These are phyloP conservation scores for Astrothelium subdiscretum DNA, from an alignment of 495 filamentous ascomycete genomes.

Conservation along the genomic window DNA sequence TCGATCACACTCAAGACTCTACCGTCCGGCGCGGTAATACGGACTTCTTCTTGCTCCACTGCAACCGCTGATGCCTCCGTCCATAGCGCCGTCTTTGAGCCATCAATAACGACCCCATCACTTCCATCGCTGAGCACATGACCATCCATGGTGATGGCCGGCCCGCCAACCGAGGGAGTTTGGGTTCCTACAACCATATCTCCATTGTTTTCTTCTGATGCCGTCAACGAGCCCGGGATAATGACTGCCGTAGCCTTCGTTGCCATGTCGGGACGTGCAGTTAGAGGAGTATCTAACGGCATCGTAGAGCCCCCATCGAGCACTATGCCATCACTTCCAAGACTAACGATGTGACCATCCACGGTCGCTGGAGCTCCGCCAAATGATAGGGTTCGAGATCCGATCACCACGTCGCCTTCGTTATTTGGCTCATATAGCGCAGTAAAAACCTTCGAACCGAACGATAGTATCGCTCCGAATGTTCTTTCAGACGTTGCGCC, in stretches of 20 bases:
- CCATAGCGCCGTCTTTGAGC: neutral
- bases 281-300: neutral
- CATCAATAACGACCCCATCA: neutral
- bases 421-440: neutral
- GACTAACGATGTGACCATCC: neutral
- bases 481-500: neutral
- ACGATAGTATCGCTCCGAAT: neutral
- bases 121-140: constrained; percentile 1
- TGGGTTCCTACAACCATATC: neutral
- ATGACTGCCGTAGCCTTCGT: neutral
- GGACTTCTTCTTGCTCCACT: neutral
- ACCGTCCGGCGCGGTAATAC: neutral
- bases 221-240: neutral
- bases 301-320: neutral
- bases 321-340: neutral
- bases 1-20: neutral
- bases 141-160: constrained; percentile 3
- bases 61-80: neutral
- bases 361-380: neutral
- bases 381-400: neutral
- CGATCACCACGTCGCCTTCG: neutral
- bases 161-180: constrained; percentile 8
- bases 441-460: neutral
- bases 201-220: neutral
- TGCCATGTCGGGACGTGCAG: neutral